These are phyloP conservation scores for Talaromyces sp. DNA, from an alignment of 2,329 filamentous ascomycete genomes.

Conservation along the genomic window DNA sequence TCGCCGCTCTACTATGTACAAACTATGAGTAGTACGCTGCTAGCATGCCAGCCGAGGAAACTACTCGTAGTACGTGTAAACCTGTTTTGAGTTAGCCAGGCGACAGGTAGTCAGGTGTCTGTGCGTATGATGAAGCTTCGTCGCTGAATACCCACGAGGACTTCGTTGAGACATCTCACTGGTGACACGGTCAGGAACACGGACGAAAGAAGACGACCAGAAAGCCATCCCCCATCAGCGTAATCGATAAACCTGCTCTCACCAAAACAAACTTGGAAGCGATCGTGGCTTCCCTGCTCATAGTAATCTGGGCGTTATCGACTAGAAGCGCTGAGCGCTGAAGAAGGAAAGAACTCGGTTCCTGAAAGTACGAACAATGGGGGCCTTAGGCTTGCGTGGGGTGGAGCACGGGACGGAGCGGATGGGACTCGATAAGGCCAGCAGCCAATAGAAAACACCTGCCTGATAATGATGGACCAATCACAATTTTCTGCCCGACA, in stretches of 20 bases:
- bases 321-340: not conserved
- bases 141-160: too few relatives aligned
- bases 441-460: not conserved
- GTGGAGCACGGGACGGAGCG: conserved; percentile 12
- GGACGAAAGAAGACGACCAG: not conserved
- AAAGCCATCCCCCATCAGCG: not conserved
- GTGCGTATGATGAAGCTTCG: not conserved
- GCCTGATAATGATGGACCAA: not conserved
- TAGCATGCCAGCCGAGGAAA: not conserved
- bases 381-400: too few relatives aligned
- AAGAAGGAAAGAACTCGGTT: conserved; percentile 2
- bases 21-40: not conserved
- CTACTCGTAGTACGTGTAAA: not conserved
- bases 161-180: not conserved
- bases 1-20: too few relatives aligned
- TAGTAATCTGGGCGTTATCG: not conserved
- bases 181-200: not conserved
- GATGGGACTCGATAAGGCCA: not conserved
- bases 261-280: not conserved
- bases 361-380: not conserved
- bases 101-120: not conserved
- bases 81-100: conserved; percentile 3
- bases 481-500: not conserved
- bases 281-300: not conserved
- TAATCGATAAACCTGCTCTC: not conserved